Evolutionary conservation across 495 filamentous ascomycete genomes (phyloP), one percentile per base, ranked within the genome.

Genomic region (Parachaetomium inaequale): DNA sequence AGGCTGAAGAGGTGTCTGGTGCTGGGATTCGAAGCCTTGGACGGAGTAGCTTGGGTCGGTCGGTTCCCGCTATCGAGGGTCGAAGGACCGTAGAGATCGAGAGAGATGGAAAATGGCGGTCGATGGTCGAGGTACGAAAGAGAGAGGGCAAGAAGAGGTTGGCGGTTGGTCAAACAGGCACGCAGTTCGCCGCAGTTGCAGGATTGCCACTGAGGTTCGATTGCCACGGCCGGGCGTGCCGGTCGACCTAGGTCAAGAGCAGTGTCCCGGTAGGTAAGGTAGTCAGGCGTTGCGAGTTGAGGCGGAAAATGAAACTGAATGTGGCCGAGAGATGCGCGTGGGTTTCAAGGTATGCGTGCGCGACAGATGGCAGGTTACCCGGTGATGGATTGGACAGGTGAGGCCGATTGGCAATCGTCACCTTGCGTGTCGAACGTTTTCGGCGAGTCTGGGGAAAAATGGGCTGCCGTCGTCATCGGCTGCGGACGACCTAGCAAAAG

Each of bases 1-100:
- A 63, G 64, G 64, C 59, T 66, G 55, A 59, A 53, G 49, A 43
- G 47, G 10, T 21, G 46, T 43, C 19, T 38, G 46, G 23, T 29
- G 45, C 40, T 42, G 58, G 58, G 53, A n/a, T n/a, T n/a, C n/a
- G n/a, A n/a, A n/a, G n/a, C n/a, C n/a, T n/a, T n/a, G 50, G 34
- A 45, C 14, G 29, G 57, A 59, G 32, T 40, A 51, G 47, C 19
- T 55, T 42, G 28, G 32, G 31, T 46, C 38, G 12, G 38, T 40
- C 25, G 49, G 21, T 12, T 55, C 3, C 36, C 34, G 52, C 26
- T 43, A 19, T 21, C 17, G 7, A 28, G 11, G 1, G 11, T 25
- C 0, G 6, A 26, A 38, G 14, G 10, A 11, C 32, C 21, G 59
- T 40, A 46, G 38, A 31, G 21, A 31, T 34, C 15, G 31, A 31